Evolutionary conservation across 306 rosid genomes (phyloP).

Genomic region (Vigna angularis): DNA sequence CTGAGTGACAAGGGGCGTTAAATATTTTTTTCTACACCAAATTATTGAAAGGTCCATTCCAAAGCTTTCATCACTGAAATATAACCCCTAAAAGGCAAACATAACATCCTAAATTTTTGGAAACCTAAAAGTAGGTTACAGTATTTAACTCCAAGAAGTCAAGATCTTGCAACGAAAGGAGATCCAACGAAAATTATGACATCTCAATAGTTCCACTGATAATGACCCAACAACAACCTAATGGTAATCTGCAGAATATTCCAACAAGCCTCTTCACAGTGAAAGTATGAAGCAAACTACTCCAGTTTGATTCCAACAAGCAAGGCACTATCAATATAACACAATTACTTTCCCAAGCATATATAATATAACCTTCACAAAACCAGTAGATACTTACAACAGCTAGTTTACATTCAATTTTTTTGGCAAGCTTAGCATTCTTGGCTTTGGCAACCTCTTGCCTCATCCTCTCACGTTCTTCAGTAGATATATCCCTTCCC

Average conservation of each 20-base stretch:
- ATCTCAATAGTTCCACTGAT: constrained; percentile 25
- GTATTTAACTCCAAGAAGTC: constrained; percentile 3
- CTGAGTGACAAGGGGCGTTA: not conserved
- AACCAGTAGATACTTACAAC: constrained; percentile 64
- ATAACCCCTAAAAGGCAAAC: not conserved
- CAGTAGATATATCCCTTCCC: constrained; percentile 80
- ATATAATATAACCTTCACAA: constrained; percentile 32
- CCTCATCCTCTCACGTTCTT: constrained; percentile 78
- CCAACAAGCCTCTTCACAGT: constrained; percentile 1
- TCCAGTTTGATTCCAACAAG: constrained; percentile 6
- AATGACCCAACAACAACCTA: constrained; percentile 21
- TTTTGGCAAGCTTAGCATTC: constrained; percentile 63
- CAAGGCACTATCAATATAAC: constrained; percentile 5
- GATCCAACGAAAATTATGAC: constrained; percentile 30
- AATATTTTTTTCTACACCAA: constrained; percentile 19
- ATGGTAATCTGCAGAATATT: constrained; percentile 22
- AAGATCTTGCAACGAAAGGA: not conserved
- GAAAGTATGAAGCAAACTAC: constrained; percentile 18
- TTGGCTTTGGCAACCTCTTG: constrained; percentile 77
- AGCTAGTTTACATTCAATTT: constrained; percentile 73
- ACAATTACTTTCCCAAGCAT: constrained; percentile 43
- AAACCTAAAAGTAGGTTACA: constrained; percentile 15
- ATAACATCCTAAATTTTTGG: constrained; percentile 24
- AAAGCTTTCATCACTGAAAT: constrained; percentile 3
- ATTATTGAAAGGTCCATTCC: constrained; percentile 20